Evolutionary conservation across 768 basidiomycete species (phyloP), one percentile per base, ranked within the genome.

Genomic region (Nidularia sp.): DNA sequence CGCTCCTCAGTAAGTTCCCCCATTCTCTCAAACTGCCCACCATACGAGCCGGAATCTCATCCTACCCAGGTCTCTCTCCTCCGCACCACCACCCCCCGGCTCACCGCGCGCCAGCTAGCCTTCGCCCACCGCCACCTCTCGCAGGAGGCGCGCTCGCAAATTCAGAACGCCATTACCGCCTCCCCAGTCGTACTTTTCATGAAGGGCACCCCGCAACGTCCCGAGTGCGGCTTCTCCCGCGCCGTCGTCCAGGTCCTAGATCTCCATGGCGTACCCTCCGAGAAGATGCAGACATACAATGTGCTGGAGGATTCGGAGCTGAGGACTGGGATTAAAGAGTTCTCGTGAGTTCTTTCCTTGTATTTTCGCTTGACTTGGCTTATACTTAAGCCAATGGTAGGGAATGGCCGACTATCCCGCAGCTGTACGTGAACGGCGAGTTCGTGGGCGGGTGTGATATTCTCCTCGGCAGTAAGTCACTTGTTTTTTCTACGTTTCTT

Each of bases 371-470:
- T 5, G 33, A 34, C 25, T 41, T 48, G 43, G 15, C 39, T 44
- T 7, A 50, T 35, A 18, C 7, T 35, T 43, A 31, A 18, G 39
- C 47, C 31, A 13, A 52, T 39, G 34, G 12, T 60, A 98, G 95
- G 22, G 91, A 97, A 57, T 99, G 96, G 96, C 96, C 96, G 10
- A 99, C 96, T 15, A 86, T 99, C 57, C 96, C 96, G 8, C 96
- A 99, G 66, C 67, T 99, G 9, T 99, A 96, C 62, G 78, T 98
- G 34, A 85, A 90, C 50, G 96, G 95, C 4, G 94, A 97, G 66
- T 99, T 99, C 62, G 77, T 99, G 41, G 96, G 96, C 33, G 97
- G 96, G 49, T 97, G 95, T 67, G 96, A 99, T 71, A 98, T 99
- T 59, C 71, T 98, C 18, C 68, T 98, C 29, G 81, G 84, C 57